A percentile compares a stretch with the other conserved stretches of the same genome.
Conservation (phyloP, 2,329 filamentous ascomycete genomes). For the Microcyclospora tardicrescens region DNA sequence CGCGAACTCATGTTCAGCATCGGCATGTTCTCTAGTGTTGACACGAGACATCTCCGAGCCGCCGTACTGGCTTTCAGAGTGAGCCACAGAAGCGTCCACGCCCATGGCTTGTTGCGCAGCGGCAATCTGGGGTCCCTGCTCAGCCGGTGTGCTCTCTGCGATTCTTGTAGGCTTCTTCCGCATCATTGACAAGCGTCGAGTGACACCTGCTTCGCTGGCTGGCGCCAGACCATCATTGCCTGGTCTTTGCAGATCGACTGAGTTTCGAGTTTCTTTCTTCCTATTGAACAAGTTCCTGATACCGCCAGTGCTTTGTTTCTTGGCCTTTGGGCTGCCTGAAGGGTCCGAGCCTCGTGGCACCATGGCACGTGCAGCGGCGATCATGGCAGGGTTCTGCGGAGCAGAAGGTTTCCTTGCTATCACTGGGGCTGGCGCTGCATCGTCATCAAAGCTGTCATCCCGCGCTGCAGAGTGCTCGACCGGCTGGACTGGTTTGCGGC, state of each 20-base stretch:
- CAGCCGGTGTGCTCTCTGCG: neutral
- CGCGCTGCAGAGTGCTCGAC: no score
- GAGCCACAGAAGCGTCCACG: slow-evolving; percentile 4
- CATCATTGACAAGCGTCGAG: slow-evolving; percentile 29
- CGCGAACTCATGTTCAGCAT: slow-evolving; percentile 50
- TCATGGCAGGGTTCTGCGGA: slow-evolving; percentile 16
- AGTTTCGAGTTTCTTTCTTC: slow-evolving; percentile 39
- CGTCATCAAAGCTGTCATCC: no score
- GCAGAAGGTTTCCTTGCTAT: neutral
- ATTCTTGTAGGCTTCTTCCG: slow-evolving; percentile 22
- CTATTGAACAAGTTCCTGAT: slow-evolving; percentile 55
- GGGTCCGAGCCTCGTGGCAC: slow-evolving; percentile 9
- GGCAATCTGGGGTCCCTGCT: neutral
- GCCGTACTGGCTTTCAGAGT: slow-evolving; percentile 1
- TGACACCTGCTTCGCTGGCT: slow-evolving; percentile 21
- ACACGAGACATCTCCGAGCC: slow-evolving; percentile 41
- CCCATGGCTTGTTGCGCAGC: slow-evolving; percentile 12
- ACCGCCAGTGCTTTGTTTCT: slow-evolving; percentile 25
- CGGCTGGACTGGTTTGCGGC: neutral
- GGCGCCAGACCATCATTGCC: slow-evolving; percentile 12
- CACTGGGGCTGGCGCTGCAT: no score
- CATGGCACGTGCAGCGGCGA: slow-evolving; percentile 21
- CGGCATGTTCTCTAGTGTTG: slow-evolving; percentile 44
- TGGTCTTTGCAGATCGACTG: slow-evolving; percentile 39
- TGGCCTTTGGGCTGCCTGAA: slow-evolving; percentile 20